Evolutionary conservation across 148 eudicot genomes (phyloP).

Genomic region (Hydrangea macrophylla): DNA sequence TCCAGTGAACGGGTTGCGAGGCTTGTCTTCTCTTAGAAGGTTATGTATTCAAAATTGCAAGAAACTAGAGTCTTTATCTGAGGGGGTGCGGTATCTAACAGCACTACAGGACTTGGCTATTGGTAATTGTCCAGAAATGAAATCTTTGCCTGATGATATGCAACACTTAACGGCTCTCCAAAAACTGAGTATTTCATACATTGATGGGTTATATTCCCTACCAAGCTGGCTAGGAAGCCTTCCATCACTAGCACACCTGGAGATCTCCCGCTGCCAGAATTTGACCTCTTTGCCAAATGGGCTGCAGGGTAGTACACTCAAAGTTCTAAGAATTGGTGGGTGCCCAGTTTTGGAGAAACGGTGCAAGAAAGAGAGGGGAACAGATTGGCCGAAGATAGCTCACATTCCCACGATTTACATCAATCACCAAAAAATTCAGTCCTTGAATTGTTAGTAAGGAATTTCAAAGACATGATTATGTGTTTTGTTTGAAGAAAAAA

Average conservation of each 20-base stretch:
- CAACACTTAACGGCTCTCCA: not conserved
- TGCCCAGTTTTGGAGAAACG: not conserved
- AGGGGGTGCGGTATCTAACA: not conserved
- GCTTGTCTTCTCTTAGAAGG: not conserved
- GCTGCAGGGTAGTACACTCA: constrained; percentile 1
- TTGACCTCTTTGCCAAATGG: not conserved
- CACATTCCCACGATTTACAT: not conserved
- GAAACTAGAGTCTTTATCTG: not conserved
- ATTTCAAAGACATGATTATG: no score
- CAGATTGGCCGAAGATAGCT: constrained; percentile 4
- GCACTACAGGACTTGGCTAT: not conserved
- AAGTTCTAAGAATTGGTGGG: not conserved
- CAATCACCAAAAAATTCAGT: not conserved
- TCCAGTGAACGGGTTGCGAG: not conserved
- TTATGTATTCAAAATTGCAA: not conserved
- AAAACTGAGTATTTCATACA: not conserved
- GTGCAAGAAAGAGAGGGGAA: constrained; percentile 8
- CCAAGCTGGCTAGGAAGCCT: constrained; percentile 3
- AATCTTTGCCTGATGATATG: constrained; percentile 2
- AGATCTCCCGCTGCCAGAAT: not conserved
- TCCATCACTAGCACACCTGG: not conserved
- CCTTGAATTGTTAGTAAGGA: no score
- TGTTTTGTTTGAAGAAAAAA: no score
- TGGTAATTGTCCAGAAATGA: not conserved
- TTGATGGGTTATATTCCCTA: not conserved